These are phyloP conservation scores for Avena eriantha DNA, from an alignment of 176 grass and related monocot genomes.

Conservation along the genomic window DNA sequence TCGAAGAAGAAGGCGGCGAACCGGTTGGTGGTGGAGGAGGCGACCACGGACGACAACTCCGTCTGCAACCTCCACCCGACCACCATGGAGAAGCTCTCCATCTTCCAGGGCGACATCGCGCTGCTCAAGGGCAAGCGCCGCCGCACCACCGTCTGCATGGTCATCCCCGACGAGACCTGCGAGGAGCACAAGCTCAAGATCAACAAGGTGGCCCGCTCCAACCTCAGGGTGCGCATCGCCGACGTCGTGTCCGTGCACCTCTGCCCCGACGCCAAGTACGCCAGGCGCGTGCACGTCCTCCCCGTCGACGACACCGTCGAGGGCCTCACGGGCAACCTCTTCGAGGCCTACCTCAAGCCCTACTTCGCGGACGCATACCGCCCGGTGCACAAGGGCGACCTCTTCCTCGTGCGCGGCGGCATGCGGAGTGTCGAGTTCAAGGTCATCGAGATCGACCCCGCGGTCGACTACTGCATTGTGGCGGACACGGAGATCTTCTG, in stretches of 20 bases:
- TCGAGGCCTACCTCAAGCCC: slow-evolving; percentile 46
- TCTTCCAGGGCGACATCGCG: slow-evolving; percentile 56
- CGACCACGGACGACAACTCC: slow-evolving; percentile 53
- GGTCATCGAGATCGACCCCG: no score
- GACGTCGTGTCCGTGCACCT: slow-evolving; percentile 69
- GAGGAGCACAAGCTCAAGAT: slow-evolving; percentile 54
- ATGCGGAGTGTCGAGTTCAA: no score
- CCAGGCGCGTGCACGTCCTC: slow-evolving; percentile 55
- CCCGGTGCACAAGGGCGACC: no score
- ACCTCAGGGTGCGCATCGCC: slow-evolving; percentile 64
- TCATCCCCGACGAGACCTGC: slow-evolving; percentile 49
- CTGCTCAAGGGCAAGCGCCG: slow-evolving; percentile 68
- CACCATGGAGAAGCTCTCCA: slow-evolving; percentile 64
- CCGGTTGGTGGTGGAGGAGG: slow-evolving; percentile 63
- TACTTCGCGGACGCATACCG: no score
- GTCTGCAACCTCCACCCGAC: slow-evolving; percentile 48
- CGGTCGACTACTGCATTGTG: slow-evolving; percentile 29
- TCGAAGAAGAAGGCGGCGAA: slow-evolving; percentile 49
- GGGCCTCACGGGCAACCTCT: slow-evolving; percentile 57
- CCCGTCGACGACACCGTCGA: slow-evolving; percentile 71
- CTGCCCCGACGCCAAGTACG: slow-evolving; percentile 61
- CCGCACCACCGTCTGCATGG: slow-evolving; percentile 57
- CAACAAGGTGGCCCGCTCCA: slow-evolving; percentile 58
- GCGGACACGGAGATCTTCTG: slow-evolving; percentile 54
- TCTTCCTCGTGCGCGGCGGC: no score